Evolutionary conservation across 2,329 filamentous ascomycete species (phyloP), one percentile per base, ranked within the genome.

Genomic region (Aspergillus texensis): DNA sequence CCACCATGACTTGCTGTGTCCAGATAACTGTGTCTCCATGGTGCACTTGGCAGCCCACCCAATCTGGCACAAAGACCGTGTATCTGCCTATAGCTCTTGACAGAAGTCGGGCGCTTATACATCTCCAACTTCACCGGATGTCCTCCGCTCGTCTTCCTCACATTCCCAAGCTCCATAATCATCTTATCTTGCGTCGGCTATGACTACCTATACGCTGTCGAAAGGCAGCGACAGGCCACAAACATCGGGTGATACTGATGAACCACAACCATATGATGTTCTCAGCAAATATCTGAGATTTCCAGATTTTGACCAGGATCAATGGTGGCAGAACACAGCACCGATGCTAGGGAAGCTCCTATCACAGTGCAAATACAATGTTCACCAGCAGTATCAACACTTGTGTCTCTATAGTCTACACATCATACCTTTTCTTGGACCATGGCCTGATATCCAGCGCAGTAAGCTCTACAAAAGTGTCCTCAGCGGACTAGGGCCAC

Each of bases 361-460:
- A 2, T 50, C 52, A n/a, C 24, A 63, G 4, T 58, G 58, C n/a
- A 57, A 60, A 19, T 63, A 65, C 28, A 55, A 39, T 14, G 34
- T 65, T 12, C 60, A 65, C 19, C 30, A 67, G 10, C 63, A 67
- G 30, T 67, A 58, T 41, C 57, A 63, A 53, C 62, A 65, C 26
- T 19, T 67, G 11, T 54, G 41, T 11, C 39, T 67, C 12, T 63
- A 63, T 4, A 63, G 58, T 3, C 58, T 63, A 21, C 34, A 65
- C 26, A 55, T 67, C 9, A 30, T 61, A 6, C 65, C 65, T 6
- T 57, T 55, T 11, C 32, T 67, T 12, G 63, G 65, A 1, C 53
- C 60, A 24, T 46, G 24, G 11, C 52, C 59, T 9, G 32, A 45
- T 3, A 8, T 14, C 0, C 5, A 10, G 3, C 28, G 28, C 2